Percentiles rank a stretch among this genome's conserved stretches.
These are phyloP conservation scores for Heliamphora pulchella DNA, from an alignment of 179 eudicot species.

Conservation along the genomic window DNA sequence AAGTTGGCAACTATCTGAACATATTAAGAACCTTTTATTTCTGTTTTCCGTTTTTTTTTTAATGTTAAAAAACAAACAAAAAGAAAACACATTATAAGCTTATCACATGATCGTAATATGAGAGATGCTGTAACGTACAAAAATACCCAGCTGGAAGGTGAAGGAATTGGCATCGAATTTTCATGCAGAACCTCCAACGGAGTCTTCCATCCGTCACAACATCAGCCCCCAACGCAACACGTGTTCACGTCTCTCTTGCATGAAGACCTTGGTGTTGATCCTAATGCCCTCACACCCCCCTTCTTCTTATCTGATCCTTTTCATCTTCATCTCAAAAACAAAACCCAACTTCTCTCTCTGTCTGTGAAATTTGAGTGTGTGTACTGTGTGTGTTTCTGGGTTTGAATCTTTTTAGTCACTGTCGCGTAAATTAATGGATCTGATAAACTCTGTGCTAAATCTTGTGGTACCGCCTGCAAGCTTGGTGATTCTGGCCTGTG, in stretches of 20 bases:
- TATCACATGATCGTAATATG: too few relatives aligned
- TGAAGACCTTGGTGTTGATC: constrained; percentile 16
- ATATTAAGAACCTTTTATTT: too few relatives aligned
- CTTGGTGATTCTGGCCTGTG: constrained; percentile 63
- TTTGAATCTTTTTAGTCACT: too few relatives aligned
- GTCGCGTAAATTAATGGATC: constrained; percentile 66
- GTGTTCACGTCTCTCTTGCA: constrained; percentile 20
- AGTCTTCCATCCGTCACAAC: constrained; percentile 8
- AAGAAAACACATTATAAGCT: too few relatives aligned
- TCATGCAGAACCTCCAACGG: constrained; percentile 25
- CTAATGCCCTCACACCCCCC: constrained; percentile 3
- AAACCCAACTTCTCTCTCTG: neutral
- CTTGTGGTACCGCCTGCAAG: constrained; percentile 74
- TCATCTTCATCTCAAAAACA: neutral
- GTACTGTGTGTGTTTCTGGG: too few relatives aligned
- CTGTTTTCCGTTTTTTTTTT: too few relatives aligned
- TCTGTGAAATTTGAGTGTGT: too few relatives aligned
- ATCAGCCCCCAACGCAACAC: constrained; percentile 14
- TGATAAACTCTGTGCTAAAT: constrained; percentile 47
- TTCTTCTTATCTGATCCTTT: neutral
- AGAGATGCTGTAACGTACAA: too few relatives aligned
- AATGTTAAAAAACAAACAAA: too few relatives aligned
- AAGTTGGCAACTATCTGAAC: too few relatives aligned
- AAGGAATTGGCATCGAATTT: too few relatives aligned
- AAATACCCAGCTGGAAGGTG: too few relatives aligned